These are phyloP conservation scores for Meyerozyma smithsonii DNA, from an alignment of 1,139 yeast species.

Conservation along the genomic window DNA sequence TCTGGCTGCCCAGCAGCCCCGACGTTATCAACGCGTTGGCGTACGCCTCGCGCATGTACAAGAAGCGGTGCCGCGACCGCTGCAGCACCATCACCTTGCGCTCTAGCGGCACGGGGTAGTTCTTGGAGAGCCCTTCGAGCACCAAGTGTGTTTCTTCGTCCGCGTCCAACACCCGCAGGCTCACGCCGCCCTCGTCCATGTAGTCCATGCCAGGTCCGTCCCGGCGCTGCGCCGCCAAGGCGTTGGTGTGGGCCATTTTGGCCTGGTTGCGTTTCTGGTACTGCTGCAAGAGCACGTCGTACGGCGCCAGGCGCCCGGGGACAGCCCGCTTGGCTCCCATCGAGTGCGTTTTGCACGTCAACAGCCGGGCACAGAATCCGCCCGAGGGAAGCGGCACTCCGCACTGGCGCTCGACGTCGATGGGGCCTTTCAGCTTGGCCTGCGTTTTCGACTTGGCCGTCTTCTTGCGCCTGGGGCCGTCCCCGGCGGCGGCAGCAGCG, in stretches of 20 bases:
- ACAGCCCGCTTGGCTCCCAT: conserved; percentile 98
- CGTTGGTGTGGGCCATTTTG: conserved; percentile 77
- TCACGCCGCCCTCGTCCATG: conserved; percentile 16
- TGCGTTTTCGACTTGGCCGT: conserved; percentile 48
- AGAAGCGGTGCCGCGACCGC: conserved; percentile 62
- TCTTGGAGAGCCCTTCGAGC: conserved; percentile 81
- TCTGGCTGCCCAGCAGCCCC: conserved; percentile 24
- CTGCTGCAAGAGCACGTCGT: conserved; percentile 80
- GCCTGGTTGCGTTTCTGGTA: conserved; percentile 93
- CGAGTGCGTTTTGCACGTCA: conserved; percentile 95
- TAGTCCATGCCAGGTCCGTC: conserved; percentile 25
- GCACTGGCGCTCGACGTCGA: conserved; percentile 93
- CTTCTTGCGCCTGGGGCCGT: conserved; percentile 29
- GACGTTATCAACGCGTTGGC: conserved; percentile 51
- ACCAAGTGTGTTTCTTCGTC: conserved; percentile 95
- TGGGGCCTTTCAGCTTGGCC: conserved; percentile 72
- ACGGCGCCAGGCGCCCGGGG: conserved; percentile 86
- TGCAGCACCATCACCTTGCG: conserved; percentile 68
- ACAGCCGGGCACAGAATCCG: conserved; percentile 88
- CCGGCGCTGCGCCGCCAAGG: conserved; percentile 53
- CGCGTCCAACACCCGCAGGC: conserved; percentile 46
- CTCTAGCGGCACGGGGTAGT: conserved; percentile 80
- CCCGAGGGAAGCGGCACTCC: conserved; percentile 94
- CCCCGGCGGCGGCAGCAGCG: conserved; percentile 31
- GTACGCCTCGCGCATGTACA: conserved; percentile 80